Conservation (phyloP, 306 rosid species). For the Hylodesmum podocarpum region DNA sequence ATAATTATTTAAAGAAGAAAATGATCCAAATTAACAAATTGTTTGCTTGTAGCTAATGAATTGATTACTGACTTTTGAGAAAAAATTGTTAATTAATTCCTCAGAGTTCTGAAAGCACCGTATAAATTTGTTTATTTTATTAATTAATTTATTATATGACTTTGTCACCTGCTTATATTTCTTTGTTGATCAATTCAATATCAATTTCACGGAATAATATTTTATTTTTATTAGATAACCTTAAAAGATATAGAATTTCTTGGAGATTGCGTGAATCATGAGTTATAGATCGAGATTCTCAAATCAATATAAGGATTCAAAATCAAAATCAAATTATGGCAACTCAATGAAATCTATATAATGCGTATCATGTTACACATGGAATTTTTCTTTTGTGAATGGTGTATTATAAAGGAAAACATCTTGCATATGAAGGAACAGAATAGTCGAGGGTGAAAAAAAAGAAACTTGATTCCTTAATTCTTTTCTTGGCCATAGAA, state of each 20-base stretch:
- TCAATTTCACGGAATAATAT: conserved; percentile 3
- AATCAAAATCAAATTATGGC: conserved; percentile 16
- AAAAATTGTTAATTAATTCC: not conserved
- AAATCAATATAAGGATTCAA: not conserved
- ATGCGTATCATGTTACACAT: conserved; percentile 2
- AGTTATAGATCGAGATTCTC: conserved; percentile 20
- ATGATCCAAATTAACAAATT: not conserved
- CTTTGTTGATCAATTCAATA: conserved; percentile 25
- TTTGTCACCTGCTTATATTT: conserved; percentile 9
- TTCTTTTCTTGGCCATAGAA: conserved; percentile 23
- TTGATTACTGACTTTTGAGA: conserved; percentile 1
- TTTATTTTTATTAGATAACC: conserved; percentile 21
- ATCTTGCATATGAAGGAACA: conserved; percentile 34
- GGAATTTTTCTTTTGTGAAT: conserved; percentile 13
- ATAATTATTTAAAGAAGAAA: conserved; percentile 12
- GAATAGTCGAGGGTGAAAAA: not conserved
- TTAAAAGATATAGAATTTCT: conserved; percentile 14
- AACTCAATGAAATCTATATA: not conserved
- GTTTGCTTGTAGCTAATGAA: conserved; percentile 15
- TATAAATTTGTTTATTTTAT: conserved; percentile 12
- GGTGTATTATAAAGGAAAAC: not conserved
- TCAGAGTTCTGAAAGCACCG: not conserved
- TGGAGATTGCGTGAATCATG: conserved; percentile 6
- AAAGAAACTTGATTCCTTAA: conserved; percentile 24
- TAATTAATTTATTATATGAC: conserved; percentile 15